These are phyloP conservation scores for Flaveria trinervia DNA, from an alignment of 129 eudicot species.

Conservation along the genomic window DNA sequence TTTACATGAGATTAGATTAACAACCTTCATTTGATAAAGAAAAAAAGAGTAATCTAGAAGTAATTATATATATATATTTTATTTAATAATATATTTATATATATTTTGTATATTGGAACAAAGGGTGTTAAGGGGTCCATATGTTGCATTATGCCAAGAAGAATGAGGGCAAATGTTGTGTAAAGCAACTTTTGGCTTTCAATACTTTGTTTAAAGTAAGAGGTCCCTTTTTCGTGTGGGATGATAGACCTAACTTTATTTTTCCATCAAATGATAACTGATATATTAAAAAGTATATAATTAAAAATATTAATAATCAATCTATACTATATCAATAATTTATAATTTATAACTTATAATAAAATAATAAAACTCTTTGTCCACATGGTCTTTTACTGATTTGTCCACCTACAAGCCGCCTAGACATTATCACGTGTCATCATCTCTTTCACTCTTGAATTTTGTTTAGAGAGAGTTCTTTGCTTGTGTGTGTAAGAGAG, in stretches of 20 bases:
- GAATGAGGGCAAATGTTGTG: constrained; percentile 38
- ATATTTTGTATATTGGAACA: constrained; percentile 6
- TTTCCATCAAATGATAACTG: not conserved
- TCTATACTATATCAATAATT: too few species aligned
- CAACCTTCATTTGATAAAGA: not conserved
- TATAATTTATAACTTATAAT: too few species aligned
- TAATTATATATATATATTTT: not conserved
- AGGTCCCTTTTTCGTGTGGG: constrained; percentile 39
- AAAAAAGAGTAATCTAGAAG: not conserved
- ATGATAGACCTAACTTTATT: constrained; percentile 33
- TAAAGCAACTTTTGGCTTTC: constrained; percentile 44
- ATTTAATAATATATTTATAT: too few species aligned
- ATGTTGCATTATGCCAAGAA: constrained; percentile 44
- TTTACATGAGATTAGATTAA: not conserved
- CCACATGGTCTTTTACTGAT: too few species aligned
- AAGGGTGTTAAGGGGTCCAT: constrained; percentile 44
- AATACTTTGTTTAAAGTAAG: constrained; percentile 43
- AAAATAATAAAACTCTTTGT: too few species aligned
- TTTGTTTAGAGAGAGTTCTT: too few species aligned
- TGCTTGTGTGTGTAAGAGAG: too few species aligned
- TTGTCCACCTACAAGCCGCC: too few species aligned
- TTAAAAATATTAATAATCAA: too few species aligned
- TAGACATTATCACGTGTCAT: too few species aligned
- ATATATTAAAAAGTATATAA: too few species aligned
- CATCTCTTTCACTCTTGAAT: too few species aligned